Conservation (phyloP, 1,284 basidiomycete genomes). For the Leccinum holopus region DNA sequence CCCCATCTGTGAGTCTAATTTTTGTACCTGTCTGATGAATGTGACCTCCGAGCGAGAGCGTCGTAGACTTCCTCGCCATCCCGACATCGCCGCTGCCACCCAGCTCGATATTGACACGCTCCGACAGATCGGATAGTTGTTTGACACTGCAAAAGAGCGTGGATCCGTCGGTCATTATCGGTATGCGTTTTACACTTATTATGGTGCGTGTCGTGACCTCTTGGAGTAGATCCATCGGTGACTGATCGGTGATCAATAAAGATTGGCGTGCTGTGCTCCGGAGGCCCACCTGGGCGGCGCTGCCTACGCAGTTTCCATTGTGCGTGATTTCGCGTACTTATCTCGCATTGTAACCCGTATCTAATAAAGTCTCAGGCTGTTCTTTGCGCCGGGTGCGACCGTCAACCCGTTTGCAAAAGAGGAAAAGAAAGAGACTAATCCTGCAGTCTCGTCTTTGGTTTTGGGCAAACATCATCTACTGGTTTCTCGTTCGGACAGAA, state of each 20-base stretch:
- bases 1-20: constrained; percentile 69
- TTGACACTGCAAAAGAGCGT: constrained; percentile 56
- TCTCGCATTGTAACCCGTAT: constrained; percentile 4
- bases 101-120: constrained; percentile 63
- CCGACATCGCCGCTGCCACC: constrained; percentile 68
- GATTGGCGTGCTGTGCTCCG: constrained; percentile 48
- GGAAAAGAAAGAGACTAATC: constrained; percentile 34
- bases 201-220: constrained; percentile 47
- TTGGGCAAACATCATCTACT: constrained; percentile 30
- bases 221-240: not conserved
- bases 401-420: constrained; percentile 36
- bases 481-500: constrained; percentile 38
- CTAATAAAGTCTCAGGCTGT: constrained; percentile 48
- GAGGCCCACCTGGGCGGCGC: constrained; percentile 65
- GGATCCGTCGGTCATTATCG: constrained; percentile 59
- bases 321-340: constrained; percentile 31
- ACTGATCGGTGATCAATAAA: not conserved
- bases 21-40: not conserved
- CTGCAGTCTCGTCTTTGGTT: constrained; percentile 27
- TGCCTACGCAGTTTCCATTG: constrained; percentile 83
- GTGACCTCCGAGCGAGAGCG: not conserved
- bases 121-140: constrained; percentile 81
- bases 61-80: constrained; percentile 79
- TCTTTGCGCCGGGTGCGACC: constrained; percentile 48
- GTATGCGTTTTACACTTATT: constrained; percentile 82